These are phyloP conservation scores for Albophoma yamanashiensis DNA, from an alignment of 2,329 filamentous ascomycete species.

Conservation along the genomic window DNA sequence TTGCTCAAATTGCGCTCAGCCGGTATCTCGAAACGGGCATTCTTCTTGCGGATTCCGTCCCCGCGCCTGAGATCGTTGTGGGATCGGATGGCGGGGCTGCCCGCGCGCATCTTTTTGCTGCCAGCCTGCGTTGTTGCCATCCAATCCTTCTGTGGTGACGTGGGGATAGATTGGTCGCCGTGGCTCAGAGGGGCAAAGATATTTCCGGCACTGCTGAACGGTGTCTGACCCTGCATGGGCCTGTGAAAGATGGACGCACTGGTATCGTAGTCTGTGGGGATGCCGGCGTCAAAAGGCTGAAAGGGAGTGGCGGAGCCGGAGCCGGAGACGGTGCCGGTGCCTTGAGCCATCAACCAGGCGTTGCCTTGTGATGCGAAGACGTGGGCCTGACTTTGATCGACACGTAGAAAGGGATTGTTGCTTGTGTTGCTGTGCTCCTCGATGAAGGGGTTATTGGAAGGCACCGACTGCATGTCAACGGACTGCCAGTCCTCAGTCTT, in stretches of 20 bases:
- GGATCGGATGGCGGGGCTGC: conserved; percentile 59
- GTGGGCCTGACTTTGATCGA: conserved; percentile 39
- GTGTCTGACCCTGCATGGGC: conserved; percentile 39
- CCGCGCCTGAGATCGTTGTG: conserved; percentile 69
- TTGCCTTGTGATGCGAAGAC: conserved; percentile 28
- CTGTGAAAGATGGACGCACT: conserved; percentile 42
- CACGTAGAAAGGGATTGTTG: conserved; percentile 58
- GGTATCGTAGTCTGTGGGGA: conserved; percentile 45
- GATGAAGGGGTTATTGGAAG: conserved; percentile 54
- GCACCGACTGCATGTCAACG: conserved; percentile 53
- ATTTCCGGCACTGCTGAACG: conserved; percentile 42
- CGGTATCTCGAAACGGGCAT: conserved; percentile 93
- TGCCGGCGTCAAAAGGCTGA: conserved; percentile 46
- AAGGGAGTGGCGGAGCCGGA: conserved; percentile 67
- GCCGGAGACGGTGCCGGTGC: conserved; percentile 52
- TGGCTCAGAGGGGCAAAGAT: conserved; percentile 42
- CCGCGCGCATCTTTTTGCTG: conserved; percentile 52
- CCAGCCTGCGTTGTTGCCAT: conserved; percentile 36
- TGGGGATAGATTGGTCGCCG: conserved; percentile 38
- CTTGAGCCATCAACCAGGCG: conserved; percentile 53
- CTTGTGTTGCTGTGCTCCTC: conserved; percentile 46
- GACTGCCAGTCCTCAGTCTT: conserved; percentile 55
- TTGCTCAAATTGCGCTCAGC: conserved; percentile 86
- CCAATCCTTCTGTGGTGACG: conserved; percentile 50
- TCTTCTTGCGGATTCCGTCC: conserved; percentile 97